Conservation (phyloP, 169 alveolate genomes). For the Theileria luwenshuni region DNA sequence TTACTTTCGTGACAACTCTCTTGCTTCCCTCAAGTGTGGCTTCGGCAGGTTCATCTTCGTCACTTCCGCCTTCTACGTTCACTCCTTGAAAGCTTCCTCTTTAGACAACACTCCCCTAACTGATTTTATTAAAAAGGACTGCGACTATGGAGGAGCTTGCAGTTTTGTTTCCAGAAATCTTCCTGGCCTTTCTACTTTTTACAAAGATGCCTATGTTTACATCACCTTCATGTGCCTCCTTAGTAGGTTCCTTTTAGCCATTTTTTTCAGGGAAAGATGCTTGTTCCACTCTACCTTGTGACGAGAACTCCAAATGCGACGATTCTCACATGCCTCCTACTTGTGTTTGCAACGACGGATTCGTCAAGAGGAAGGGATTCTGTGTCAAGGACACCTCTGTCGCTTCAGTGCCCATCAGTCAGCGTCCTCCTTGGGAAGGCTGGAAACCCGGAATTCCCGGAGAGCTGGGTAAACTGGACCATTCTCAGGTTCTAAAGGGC, state of each 20-base stretch:
- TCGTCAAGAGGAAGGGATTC: neutral
- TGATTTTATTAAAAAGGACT: slow-evolving; percentile 23
- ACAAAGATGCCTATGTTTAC: slow-evolving; percentile 11
- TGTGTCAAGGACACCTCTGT: neutral
- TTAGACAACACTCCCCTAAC: slow-evolving; percentile 8
- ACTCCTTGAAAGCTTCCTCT: neutral
- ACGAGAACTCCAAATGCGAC: slow-evolving; percentile 24
- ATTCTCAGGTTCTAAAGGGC: neutral
- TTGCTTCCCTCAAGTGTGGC: slow-evolving; percentile 27
- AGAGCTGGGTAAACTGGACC: slow-evolving; percentile 15
- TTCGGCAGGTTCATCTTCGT: slow-evolving; percentile 6
- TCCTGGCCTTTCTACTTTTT: neutral
- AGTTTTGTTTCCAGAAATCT: slow-evolving; percentile 21
- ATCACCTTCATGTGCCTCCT: slow-evolving; percentile 30
- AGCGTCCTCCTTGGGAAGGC: slow-evolving; percentile 29
- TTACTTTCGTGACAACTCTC: slow-evolving; percentile 24
- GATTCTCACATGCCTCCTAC: slow-evolving; percentile 18
- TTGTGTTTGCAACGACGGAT: slow-evolving; percentile 30
- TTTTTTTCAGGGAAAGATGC: slow-evolving; percentile 22
- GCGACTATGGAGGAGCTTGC: slow-evolving; percentile 46
- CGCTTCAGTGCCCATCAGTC: neutral
- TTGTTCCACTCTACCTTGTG: slow-evolving; percentile 28
- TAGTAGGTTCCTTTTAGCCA: slow-evolving; percentile 24
- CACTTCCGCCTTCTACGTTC: slow-evolving; percentile 21
- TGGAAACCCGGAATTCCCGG: slow-evolving; percentile 32